Evolutionary conservation across 768 basidiomycete genomes (phyloP).

Genomic region (Trametes cingulata): DNA sequence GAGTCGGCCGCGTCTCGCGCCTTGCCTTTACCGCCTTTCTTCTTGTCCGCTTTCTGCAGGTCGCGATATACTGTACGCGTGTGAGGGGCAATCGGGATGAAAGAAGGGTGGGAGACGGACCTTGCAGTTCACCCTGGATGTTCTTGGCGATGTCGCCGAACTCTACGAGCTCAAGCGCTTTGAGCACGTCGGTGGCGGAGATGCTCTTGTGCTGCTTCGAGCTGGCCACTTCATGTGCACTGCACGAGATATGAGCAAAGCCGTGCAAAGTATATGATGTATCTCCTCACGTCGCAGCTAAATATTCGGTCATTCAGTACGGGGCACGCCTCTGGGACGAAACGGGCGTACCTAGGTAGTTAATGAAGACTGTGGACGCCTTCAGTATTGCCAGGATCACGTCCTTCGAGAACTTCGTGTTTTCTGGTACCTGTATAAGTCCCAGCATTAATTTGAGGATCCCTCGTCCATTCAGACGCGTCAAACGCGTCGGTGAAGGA

Average conservation of each 20-base stretch:
- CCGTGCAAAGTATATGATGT: too few species aligned
- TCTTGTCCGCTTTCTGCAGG: constrained; percentile 60
- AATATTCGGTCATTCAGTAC: constrained; percentile 6
- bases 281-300: constrained; percentile 50
- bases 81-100: background rate
- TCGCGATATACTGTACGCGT: constrained; percentile 60
- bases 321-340: background rate
- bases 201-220: constrained; percentile 86
- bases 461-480: background rate
- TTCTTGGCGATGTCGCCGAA: constrained; percentile 68
- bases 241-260: constrained; percentile 31
- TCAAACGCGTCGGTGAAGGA: constrained; percentile 15
- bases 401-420: constrained; percentile 87
- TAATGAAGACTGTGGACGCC: constrained; percentile 93
- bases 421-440: constrained; percentile 68
- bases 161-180: constrained; percentile 78
- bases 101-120: constrained; percentile 39
- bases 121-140: constrained; percentile 63
- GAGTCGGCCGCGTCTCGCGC: constrained; percentile 22
- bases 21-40: constrained; percentile 32
- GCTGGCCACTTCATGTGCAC: constrained; percentile 87
- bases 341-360: constrained; percentile 74
- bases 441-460: background rate
- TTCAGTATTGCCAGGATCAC: constrained; percentile 82
- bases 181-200: constrained; percentile 86